Conservation (phyloP, 2,329 filamentous ascomycete genomes). For the Mariannaea sp. region DNA sequence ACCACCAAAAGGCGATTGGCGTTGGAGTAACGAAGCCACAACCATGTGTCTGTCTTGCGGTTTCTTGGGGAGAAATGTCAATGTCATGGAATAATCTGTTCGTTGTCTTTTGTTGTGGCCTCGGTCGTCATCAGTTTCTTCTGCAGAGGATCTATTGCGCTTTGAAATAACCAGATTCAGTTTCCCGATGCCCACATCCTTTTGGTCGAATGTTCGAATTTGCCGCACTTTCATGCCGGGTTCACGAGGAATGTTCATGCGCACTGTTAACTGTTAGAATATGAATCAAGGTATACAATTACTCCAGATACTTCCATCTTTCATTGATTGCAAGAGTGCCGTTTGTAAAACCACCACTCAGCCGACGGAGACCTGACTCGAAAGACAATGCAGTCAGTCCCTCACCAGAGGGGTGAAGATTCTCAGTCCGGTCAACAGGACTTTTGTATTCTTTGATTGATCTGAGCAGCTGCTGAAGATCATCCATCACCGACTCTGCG, state of each 20-base stretch:
- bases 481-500: not conserved
- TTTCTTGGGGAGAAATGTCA: not conserved
- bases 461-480: not conserved
- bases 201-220: not conserved
- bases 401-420: not conserved
- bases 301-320: not conserved
- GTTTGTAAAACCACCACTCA: not conserved
- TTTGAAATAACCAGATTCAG: conserved; percentile 5
- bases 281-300: not conserved
- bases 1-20: fast-evolving
- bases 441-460: not conserved
- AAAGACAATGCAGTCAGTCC: not conserved
- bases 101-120: not conserved
- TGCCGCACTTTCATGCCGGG: not conserved
- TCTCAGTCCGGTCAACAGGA: not conserved
- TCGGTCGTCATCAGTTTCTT: not conserved
- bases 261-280: not conserved
- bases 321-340: not conserved
- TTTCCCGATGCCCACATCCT: not conserved
- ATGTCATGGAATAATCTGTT: conserved; percentile 7
- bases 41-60: conserved; percentile 10
- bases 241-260: not conserved
- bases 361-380: not conserved
- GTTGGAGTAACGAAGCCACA: not conserved
- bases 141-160: not conserved